Base-by-base conservation (phyloP, 768 basidiomycete species). In the Peribolospora baueri region DNA sequence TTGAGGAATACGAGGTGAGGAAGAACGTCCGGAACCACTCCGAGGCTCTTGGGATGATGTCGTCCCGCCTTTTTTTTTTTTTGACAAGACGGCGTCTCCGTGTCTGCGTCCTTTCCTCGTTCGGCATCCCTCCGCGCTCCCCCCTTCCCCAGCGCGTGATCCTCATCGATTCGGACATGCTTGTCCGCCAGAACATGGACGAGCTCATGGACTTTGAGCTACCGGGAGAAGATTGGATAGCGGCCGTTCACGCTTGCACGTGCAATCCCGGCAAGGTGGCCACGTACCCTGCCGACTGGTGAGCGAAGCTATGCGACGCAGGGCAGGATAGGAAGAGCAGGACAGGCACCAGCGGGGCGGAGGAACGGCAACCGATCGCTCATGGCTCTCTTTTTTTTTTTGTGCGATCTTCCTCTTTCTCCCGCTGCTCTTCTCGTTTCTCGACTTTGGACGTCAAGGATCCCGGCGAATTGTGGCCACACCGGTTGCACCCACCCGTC, bases 231-330 rank as follows among this genome's bases (percentile, higher is more conserved):
- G 83, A 79, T 58, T 77, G 80, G 67, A 88, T 95, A 56, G 88
- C 85, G 5, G 88, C 87, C 0, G 75, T 72, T 0, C 90, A 91
- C 60, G 88, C 78, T 10, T 98, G 91, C 64, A 79, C 87, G 3
- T 98, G 91, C 70, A 98, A 98, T 67, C 91, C 90, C 5, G 75
- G 78, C 45, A 80, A 77, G 64, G 65, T 91, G 14, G 58, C 72
- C 3, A 84, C 90, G 66, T 98, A 98, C 68, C 91, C 91, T 6
- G 62, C 68, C 3, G 87, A 93, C 65, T 98, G 91, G 93, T 74
- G 52, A 65, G 70, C 61, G 10, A 36, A 25, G 25, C 25, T 25
- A 25, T 25, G 25, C 25, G 25, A 25, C 25, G 25, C 25, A 25
- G 25, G 25, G 25, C 25, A 25, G 25, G 25, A 25, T 25, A 25